These are phyloP conservation scores for Lactarius deliciosus DNA, from an alignment of 768 basidiomycete species.

Conservation along the genomic window DNA sequence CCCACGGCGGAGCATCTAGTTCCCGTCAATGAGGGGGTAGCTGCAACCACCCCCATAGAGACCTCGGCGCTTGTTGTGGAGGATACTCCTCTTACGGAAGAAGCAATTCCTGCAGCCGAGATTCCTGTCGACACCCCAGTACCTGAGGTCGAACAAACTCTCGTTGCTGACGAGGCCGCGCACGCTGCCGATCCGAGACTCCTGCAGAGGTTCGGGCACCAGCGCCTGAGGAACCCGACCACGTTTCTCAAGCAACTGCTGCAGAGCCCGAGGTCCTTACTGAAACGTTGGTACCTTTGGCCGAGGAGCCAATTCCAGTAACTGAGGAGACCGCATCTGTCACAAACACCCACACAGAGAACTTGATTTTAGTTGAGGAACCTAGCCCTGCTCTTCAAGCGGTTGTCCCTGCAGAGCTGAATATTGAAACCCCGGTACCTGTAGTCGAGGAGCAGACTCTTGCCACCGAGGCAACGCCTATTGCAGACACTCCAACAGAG, in stretches of 20 bases:
- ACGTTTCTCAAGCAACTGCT: neutral
- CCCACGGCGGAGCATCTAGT: neutral
- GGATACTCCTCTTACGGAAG: neutral
- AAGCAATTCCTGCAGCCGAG: neutral
- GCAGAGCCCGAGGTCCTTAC: neutral
- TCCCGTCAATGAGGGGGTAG: neutral
- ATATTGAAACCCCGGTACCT: neutral
- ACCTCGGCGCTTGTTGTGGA: neutral
- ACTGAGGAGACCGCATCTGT: neutral
- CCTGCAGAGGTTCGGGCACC: neutral
- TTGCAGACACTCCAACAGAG: neutral
- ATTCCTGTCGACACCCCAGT: neutral
- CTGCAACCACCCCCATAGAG: neutral
- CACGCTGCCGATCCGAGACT: neutral
- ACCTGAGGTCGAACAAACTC: neutral
- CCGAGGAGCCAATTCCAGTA: neutral
- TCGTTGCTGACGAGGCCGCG: neutral
- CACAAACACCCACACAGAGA: neutral
- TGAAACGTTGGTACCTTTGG: neutral
- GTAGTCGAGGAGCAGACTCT: neutral
- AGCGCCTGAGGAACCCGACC: neutral
- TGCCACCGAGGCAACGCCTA: neutral
- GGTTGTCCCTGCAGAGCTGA: neutral
- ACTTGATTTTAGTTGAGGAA: neutral
- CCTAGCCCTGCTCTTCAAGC: neutral